Percentiles rank a stretch among this genome's conserved stretches.
phyloP scores from a whole-genome alignment of 2,329 filamentous ascomycete genomes.

The Anthostomella pinea region DNA sequence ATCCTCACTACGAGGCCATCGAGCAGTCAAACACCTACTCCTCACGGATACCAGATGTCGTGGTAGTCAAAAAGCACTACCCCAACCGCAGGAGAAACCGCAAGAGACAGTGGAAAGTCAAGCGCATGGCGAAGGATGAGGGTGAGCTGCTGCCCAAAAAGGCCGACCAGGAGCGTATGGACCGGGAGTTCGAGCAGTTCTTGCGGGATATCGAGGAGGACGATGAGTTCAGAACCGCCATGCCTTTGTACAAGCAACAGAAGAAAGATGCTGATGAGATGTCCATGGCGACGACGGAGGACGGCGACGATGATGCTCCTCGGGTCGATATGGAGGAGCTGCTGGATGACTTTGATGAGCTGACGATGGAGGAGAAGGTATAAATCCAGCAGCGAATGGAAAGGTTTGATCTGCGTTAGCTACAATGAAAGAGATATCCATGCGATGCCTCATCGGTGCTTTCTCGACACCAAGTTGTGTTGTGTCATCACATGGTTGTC shows the following conservation, averaged over 20 bases:
- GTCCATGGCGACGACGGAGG: slow-evolving; percentile 63
- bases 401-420: too few species aligned
- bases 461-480: too few species aligned
- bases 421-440: too few species aligned
- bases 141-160: slow-evolving; percentile 83
- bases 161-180: slow-evolving; percentile 81
- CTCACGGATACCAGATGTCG: slow-evolving; percentile 81
- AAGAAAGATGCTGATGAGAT: slow-evolving; percentile 60
- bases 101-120: slow-evolving; percentile 87
- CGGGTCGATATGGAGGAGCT: slow-evolving; percentile 76
- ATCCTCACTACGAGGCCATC: slow-evolving; percentile 48
- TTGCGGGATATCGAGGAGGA: slow-evolving; percentile 96
- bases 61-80: slow-evolving; percentile 97
- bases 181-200: slow-evolving; percentile 96
- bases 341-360: slow-evolving; percentile 89
- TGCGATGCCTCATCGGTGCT: too few species aligned
- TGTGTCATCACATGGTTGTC: too few species aligned
- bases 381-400: slow-evolving; percentile 4
- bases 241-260: slow-evolving; percentile 80
- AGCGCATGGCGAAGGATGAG: slow-evolving; percentile 88
- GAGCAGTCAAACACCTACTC: slow-evolving; percentile 74
- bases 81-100: slow-evolving; percentile 75
- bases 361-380: slow-evolving; percentile 64
- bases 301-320: slow-evolving; percentile 62
- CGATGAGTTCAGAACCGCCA: slow-evolving; percentile 75